Base-by-base conservation (phyloP, 768 basidiomycete genomes). In the Nidularia pulvinata region DNA sequence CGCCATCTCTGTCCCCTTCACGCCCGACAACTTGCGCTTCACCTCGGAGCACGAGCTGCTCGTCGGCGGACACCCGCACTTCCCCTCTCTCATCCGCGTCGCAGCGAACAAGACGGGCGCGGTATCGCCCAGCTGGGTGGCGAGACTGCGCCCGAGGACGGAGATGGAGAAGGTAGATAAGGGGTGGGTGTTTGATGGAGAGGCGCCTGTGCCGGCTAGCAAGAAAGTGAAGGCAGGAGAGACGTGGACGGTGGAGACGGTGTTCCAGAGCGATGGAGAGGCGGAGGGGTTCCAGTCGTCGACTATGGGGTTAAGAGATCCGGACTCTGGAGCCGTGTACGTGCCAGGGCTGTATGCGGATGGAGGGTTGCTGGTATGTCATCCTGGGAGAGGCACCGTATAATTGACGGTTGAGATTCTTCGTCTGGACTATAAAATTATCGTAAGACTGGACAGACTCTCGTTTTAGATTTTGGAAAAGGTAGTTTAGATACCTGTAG, bases 191-290 rank as follows among this genome's bases (percentile, higher is more conserved):
- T 80, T 73, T 49, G 82, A 85, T 52, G 33, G 48, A 4, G 65
- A 69, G 6, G 82, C 82, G 3, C 83, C 84, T 0, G 62, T 81
- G 37, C 75, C 86, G 0, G 76, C 74, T 35, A 73, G 64, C 52
- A 63, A 61, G 45, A 75, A 79, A 46, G 74, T 78, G 1, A 62
- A 74, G 0, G 59, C 63, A 13, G 62, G 70, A 30, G 57, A 55
- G 7, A 69, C 69, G 1, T 71, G 78, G 59, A 72, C 75, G 34
- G 51, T 89, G 33, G 73, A 78, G 60, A 88, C 89, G 0, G 57
- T 91, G n/a, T 90, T 88, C 69, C 88, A 88, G 69, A 90, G 89
- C 59, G 74, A 84, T 55, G 88, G 89, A 4, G 55, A 61, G 2
- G 62, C 63, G n/a, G 71, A 75, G 3, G 77, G 77, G 5, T 86